Conservation (phyloP, 257 asterid genomes). For the Plantago major region DNA sequence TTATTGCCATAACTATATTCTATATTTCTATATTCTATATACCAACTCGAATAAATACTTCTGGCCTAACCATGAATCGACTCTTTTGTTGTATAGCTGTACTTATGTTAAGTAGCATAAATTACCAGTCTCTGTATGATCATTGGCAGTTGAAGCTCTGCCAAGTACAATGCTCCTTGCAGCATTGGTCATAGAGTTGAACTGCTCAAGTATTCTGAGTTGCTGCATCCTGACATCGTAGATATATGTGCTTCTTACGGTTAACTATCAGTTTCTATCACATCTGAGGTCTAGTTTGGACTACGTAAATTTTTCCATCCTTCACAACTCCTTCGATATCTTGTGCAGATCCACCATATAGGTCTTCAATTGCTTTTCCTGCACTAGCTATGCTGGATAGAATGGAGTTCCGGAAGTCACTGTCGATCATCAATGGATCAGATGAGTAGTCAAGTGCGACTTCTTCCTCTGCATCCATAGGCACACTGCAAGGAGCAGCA, state of each 20-base stretch:
- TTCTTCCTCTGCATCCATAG: slow-evolving; percentile 91
- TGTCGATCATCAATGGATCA: slow-evolving; percentile 58
- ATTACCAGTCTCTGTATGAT: no score
- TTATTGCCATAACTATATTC: neutral
- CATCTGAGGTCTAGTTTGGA: slow-evolving; percentile 97
- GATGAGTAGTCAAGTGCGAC: slow-evolving; percentile 77
- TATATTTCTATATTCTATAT: neutral
- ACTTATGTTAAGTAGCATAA: no score
- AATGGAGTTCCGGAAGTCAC: slow-evolving; percentile 55
- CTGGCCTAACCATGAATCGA: neutral
- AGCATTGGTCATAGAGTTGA: neutral
- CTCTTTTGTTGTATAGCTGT: no score
- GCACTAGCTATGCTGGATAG: slow-evolving; percentile 82
- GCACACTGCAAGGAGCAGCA: slow-evolving; percentile 57
- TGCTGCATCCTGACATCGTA: neutral
- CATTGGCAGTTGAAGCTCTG: neutral
- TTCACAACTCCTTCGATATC: slow-evolving; percentile 93
- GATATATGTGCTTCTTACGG: neutral
- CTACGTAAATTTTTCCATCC: slow-evolving; percentile 85
- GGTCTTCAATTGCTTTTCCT: slow-evolving; percentile 77
- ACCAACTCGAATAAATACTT: slow-evolving; percentile 3
- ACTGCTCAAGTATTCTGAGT: neutral
- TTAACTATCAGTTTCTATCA: slow-evolving; percentile 26
- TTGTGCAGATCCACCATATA: slow-evolving; percentile 88
- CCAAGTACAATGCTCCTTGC: neutral